phyloP scores from a whole-genome alignment of 176 grass and related monocot genomes.

The Lolium perenne region DNA sequence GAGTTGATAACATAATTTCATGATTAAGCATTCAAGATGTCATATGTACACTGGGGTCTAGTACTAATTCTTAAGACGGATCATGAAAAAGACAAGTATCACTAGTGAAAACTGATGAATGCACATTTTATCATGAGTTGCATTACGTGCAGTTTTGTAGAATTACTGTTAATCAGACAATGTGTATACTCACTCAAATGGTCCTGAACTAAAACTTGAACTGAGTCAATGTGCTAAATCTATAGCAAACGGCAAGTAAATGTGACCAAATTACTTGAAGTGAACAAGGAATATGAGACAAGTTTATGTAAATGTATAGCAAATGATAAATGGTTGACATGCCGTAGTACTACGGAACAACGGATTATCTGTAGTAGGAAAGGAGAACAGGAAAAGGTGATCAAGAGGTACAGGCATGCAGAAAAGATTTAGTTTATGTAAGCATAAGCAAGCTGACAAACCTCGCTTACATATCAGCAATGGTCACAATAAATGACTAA shows the following conservation, averaged over 20 bases:
- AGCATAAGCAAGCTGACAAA: neutral
- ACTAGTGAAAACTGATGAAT: conserved; percentile 12
- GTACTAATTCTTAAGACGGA: neutral
- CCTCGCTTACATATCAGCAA: neutral
- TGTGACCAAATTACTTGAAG: neutral
- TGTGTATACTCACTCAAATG: neutral
- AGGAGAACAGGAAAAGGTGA: conserved; percentile 23
- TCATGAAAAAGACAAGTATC: neutral
- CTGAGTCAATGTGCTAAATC: conserved; percentile 8
- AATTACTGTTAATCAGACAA: neutral
- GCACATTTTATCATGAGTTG: conserved; percentile 11
- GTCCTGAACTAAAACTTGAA: conserved; percentile 1
- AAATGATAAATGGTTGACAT: neutral
- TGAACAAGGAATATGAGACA: too few relatives aligned
- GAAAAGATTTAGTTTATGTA: neutral
- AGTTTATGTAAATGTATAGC: too few relatives aligned
- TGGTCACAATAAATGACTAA: conserved; percentile 15
- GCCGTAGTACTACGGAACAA: neutral
- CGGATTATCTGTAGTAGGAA: neutral
- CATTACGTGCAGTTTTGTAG: neutral
- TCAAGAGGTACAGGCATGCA: neutral
- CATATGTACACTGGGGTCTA: neutral
- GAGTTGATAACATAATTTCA: conserved; percentile 9
- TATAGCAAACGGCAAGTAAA: neutral
- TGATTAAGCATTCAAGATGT: neutral